Base-by-base conservation (phyloP, 129 eudicot genomes). In the carrot (Daucus carota) region DNA sequence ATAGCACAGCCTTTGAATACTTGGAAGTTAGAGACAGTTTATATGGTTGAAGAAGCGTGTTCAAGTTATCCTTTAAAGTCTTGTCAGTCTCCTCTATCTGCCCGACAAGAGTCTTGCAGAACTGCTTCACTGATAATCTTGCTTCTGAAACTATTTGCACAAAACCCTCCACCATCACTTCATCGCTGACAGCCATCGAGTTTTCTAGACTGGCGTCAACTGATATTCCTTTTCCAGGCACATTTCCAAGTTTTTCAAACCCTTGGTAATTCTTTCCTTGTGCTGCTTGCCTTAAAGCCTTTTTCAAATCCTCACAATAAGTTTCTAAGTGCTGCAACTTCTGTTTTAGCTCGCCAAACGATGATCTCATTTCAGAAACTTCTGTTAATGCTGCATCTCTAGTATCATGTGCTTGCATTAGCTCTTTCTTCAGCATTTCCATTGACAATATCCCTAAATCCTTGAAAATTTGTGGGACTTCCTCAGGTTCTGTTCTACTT, bases 101-200 rank as follows among this genome's bases (percentile, higher is more conserved):
- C 36, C 78, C 85, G 2, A 86, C 70, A 36, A 94, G 81, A 8
- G 85, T 81, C 81, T 84, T 91, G 90, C 99, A 89, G 74, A 94
- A 91, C 24, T 94, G 96, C 81, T 87, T 91, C 2, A 91, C 93
- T 1, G 99, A 94, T 76, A 86, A 73, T 79, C 99, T 87, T 71
- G 99, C 88, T 81, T 94, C 99, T 1, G 99, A 85, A 44, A 91
- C 97, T 36, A 91, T 87, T 68, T 94, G 99, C 83, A 94, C 65
- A 80, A 94, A 94, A 44, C 93, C 97, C 80, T 94, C 99, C 75
- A 91, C 86, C 99, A 91, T 94, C 43, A 70, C 96, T 80, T 94
- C 96, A 11, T 89, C 84, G 18, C 85, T 87, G 29, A 89, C 97
- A 8, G 96, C 88, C 95, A 93, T 87, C 48, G 62, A 40, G 74